These are phyloP conservation scores for Mariannaea elegans DNA, from an alignment of 2,329 filamentous ascomycete genomes.

Conservation along the genomic window DNA sequence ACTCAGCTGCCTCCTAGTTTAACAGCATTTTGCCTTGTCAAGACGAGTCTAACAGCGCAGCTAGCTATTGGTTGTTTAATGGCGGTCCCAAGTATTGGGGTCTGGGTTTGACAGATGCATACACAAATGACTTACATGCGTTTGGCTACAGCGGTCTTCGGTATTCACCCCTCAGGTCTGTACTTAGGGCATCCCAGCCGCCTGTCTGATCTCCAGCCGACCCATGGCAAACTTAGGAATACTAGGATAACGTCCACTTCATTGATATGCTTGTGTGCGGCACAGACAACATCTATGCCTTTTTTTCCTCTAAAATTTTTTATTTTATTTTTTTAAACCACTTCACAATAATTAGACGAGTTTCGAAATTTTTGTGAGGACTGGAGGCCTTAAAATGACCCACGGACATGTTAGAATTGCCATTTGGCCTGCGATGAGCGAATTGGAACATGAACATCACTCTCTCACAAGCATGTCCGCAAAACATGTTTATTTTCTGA, in stretches of 20 bases:
- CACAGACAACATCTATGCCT: slow-evolving; percentile 15
- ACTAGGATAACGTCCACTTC: slow-evolving; percentile 17
- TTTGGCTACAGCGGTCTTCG: slow-evolving; percentile 23
- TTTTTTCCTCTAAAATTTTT: slow-evolving; percentile 14
- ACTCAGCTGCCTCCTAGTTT: slow-evolving; percentile 18
- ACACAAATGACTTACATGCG: slow-evolving; percentile 28
- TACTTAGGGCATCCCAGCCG: slow-evolving; percentile 18
- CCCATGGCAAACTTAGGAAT: slow-evolving; percentile 18
- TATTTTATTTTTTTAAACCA: neutral
- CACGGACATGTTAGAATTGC: neutral
- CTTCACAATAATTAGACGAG: slow-evolving; percentile 1
- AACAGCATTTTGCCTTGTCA: slow-evolving; percentile 27
- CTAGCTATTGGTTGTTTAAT: slow-evolving; percentile 24
- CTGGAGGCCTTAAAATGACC: neutral
- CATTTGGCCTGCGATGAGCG: slow-evolving; percentile 1
- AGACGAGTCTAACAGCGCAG: slow-evolving; percentile 21
- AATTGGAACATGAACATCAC: slow-evolving; percentile 10
- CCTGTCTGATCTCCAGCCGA: slow-evolving; percentile 26
- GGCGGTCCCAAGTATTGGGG: slow-evolving; percentile 19
- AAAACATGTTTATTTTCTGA: slow-evolving; percentile 1
- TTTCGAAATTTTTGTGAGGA: slow-evolving; percentile 11
- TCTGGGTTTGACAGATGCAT: slow-evolving; percentile 25
- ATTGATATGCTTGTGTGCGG: slow-evolving; percentile 17
- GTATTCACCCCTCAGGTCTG: slow-evolving; percentile 29
- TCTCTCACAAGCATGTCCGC: neutral